Base-by-base conservation (phyloP, 106 monocot genomes). In the Dioscorea dumetorum region DNA sequence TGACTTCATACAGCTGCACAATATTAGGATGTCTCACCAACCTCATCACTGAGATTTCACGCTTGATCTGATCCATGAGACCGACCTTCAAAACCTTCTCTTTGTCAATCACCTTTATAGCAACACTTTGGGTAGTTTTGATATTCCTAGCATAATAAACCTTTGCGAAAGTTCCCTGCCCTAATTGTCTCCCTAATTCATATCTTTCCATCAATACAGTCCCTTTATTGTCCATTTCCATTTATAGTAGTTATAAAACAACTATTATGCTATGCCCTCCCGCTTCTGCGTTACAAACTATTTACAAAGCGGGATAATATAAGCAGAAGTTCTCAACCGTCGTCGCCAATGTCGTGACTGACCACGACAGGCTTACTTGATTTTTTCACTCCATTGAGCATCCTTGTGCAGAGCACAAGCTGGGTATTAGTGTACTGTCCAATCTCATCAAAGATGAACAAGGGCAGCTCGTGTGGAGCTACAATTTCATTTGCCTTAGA, bases 131-230 rank as follows among this genome's bases (percentile, higher is more conserved):
- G 14, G 33, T 49, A 53, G 74, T 76, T 49, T 61, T 80, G 32
- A 87, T 32, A 61, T 67, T 83, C 32, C 80, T 72, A 15, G 83
- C 87, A 71, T 83, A 80, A 53, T 87, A 83, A 23, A 87, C 87
- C 71, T 87, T 87, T 24, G 83, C 87, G 64, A 87, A 87, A 33
- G 66, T 87, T 63, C 87, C 87, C 74, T 87, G 87, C 8, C 87
- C 87, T 65, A 87, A 59, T 72, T 77, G 31, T 74, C 87, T 80
- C 35, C 87, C 87, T 19, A 83, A 22, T 60, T 83, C 87, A 57
- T 87, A 87, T 61, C 56, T 83, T 48, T 87, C 70, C 71, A 87
- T 62, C 76, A 87, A 60, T 20, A 83, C 41, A 64, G 50, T 58
- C 22, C 67, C 59, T 33, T 70, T 84, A 65, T 69, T 51, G 13